Conservation (phyloP, 1,139 yeast genomes). For the Zygoascus sp. region DNA sequence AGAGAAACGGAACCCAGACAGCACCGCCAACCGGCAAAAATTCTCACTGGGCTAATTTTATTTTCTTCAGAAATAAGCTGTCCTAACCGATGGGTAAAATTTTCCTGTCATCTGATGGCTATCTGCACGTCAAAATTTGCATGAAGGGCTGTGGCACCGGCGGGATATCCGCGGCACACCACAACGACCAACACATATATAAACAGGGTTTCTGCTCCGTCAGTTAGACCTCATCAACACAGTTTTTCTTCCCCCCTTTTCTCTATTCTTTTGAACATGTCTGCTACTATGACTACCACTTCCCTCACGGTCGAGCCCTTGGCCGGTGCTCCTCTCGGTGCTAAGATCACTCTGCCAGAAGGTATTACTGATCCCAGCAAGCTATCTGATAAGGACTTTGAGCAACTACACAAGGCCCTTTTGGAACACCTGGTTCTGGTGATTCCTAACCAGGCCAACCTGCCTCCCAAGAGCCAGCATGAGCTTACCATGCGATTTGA, state of each 20-base stretch:
- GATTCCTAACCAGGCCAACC: slow-evolving; percentile 61
- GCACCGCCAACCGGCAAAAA: neutral
- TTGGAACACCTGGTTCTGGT: slow-evolving; percentile 65
- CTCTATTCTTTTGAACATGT: neutral
- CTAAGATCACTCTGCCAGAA: slow-evolving; percentile 55
- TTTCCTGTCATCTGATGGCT: neutral
- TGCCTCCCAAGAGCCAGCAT: slow-evolving; percentile 71
- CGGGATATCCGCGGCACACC: neutral
- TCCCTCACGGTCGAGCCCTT: slow-evolving; percentile 15
- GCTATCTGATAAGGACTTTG: slow-evolving; percentile 61
- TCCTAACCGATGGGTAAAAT: neutral
- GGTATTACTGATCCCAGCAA: slow-evolving; percentile 74
- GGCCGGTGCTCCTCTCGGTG: slow-evolving; percentile 48
- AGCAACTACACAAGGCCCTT: slow-evolving; percentile 56
- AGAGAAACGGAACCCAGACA: neutral
- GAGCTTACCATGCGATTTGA: slow-evolving; percentile 69
- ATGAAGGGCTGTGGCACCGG: neutral
- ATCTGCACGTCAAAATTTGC: neutral
- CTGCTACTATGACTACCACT: slow-evolving; percentile 8
- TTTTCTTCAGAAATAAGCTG: neutral
- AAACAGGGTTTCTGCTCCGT: neutral
- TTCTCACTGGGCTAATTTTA: neutral
- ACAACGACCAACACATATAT: neutral
- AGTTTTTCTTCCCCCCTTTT: neutral
- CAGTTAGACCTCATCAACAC: neutral